Base-by-base conservation (phyloP, 2,329 filamentous ascomycete species). In the Stachybotrys elegans region DNA sequence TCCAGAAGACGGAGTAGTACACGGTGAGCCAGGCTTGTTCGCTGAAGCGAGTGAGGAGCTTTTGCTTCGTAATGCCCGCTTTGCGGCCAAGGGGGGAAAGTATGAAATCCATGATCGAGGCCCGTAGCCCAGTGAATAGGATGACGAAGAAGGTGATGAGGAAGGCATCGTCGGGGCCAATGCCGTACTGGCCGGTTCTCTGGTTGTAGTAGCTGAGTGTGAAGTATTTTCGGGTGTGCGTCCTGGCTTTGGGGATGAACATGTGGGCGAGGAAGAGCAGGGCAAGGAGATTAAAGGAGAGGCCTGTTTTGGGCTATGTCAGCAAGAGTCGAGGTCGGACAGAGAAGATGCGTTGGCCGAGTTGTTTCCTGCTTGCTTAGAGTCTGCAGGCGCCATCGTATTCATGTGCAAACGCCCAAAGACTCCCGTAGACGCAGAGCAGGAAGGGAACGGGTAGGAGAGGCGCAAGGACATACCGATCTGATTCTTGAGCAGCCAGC, bases 21-120 rank as follows among this genome's bases (percentile, higher is more conserved):
- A 93, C 66, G 45, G 94, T 70, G 60, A 95, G 74, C 88, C 92
- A 97, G 38, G 84, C 88, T 69, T 98, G 93, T 70, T 98, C 93
- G 49, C 89, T 89, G 68, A 97, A 95, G 46, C 93, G 80, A 40
- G 88, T 80, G 47, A 85, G 71, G 38, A 82, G 81, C 70, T 95
- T 96, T 60, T 73, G 75, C 59, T 84, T 87, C 55, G 77, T 76
- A 55, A 96, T 79, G 27, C 92, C 92, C 50, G 78, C 76, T 39
- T 73, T 69, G 51, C 79, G 82, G 35, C 86, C 91, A 44, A 94
- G 67, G 6, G 92, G 93, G 17, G 81, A 81, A 42, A 97, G 75
- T 12, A 94, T 57, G 69, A 95, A 93, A 62, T 96, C 91, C 81
- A 97, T 94, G 45, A 80, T 73, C 42, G 81, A 82, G 31, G 89